phyloP scores from a whole-genome alignment of 192 early-diverging fungal genomes.

The Rhizophlyctis rosea region DNA sequence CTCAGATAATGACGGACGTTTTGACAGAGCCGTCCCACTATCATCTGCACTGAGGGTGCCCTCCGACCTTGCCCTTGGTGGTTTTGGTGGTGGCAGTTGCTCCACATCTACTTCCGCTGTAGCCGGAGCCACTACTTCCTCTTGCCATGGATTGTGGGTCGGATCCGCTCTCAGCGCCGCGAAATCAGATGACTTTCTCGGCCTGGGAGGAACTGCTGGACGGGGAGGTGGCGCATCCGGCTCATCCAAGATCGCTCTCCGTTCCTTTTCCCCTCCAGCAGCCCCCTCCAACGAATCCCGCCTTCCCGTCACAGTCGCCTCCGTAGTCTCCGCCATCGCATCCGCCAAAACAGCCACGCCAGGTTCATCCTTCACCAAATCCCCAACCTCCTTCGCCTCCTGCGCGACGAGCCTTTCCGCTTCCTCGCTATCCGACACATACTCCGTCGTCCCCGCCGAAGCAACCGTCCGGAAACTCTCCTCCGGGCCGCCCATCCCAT shows the following conservation, averaged over 20 bases:
- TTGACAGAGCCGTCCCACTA: too few relatives aligned
- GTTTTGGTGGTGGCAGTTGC: too few relatives aligned
- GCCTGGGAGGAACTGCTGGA: neutral
- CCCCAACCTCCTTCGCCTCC: neutral
- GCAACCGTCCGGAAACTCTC: neutral
- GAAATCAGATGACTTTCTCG: neutral
- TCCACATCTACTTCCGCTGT: too few relatives aligned
- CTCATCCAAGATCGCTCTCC: neutral
- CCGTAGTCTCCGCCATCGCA: neutral
- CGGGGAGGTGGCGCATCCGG: neutral
- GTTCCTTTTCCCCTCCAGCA: neutral
- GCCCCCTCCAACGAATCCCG: neutral
- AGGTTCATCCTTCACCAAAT: neutral
- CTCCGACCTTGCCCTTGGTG: too few relatives aligned
- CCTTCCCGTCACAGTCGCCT: neutral
- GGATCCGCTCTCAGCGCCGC: too few relatives aligned
- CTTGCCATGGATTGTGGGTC: too few relatives aligned
- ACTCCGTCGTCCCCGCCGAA: neutral
- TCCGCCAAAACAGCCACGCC: slow-evolving; percentile 1
- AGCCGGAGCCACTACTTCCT: too few relatives aligned
- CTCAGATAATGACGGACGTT: too few relatives aligned
- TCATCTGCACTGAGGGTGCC: too few relatives aligned
- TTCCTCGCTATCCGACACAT: neutral
- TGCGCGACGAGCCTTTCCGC: neutral
- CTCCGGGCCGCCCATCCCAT: neutral